These are phyloP conservation scores for Fusarium papillatum DNA, from an alignment of 2,329 filamentous ascomycete species.

Conservation along the genomic window DNA sequence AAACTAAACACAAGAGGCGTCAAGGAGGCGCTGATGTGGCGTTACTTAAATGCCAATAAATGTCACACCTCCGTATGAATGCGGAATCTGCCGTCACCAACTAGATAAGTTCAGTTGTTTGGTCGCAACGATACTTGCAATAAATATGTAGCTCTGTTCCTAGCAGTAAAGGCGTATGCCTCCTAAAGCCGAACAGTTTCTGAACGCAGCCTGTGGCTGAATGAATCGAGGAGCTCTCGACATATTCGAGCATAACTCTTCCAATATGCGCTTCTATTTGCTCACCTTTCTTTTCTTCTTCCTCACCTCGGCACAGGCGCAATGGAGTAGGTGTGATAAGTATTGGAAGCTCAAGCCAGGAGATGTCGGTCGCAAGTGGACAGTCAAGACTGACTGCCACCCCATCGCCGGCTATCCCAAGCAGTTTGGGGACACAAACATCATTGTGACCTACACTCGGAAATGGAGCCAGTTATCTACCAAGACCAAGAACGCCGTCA, in stretches of 20 bases:
- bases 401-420: conserved; percentile 18
- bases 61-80: conserved; percentile 7
- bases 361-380: not conserved
- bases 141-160: not conserved
- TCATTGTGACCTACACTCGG: conserved; percentile 21
- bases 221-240: not conserved
- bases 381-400: conserved; percentile 17
- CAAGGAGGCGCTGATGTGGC: not conserved
- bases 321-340: conserved; percentile 12
- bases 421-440: conserved; percentile 6
- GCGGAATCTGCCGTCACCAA: conserved; percentile 1
- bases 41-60: not conserved
- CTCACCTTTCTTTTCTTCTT: not conserved
- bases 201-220: not conserved
- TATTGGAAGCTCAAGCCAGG: conserved; percentile 9
- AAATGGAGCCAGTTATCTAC: conserved; percentile 1
- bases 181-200: not conserved
- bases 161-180: not conserved
- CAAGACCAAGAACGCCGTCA: not conserved
- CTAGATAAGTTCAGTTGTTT: not conserved
- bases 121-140: not conserved
- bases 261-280: conserved; percentile 10
- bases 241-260: not conserved
- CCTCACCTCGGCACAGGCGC: not conserved
- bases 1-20: not conserved